A percentile compares a stretch with the other conserved stretches of the same genome.
Conservation (phyloP, 148 eudicot genomes). For the Cornus controversa region DNA sequence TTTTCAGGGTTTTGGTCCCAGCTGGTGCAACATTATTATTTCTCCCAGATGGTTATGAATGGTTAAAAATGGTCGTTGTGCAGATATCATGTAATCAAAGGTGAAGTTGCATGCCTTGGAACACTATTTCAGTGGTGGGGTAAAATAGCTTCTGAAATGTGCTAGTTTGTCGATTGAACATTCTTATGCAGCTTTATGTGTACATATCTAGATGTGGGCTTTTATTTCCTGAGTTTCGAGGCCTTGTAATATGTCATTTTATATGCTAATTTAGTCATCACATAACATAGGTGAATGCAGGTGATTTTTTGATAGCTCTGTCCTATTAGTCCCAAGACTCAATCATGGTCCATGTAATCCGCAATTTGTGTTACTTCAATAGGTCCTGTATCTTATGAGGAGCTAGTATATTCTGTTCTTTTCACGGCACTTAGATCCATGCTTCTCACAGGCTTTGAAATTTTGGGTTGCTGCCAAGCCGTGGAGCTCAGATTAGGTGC, state of each 20-base stretch:
- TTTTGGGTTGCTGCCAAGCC: background rate
- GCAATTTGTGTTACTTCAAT: background rate
- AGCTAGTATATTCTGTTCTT: background rate
- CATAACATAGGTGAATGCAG: background rate
- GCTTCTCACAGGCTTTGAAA: background rate
- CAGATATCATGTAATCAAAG: background rate
- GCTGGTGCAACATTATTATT: background rate
- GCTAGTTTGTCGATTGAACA: constrained; percentile 1
- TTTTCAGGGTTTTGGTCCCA: background rate
- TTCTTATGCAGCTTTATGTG: constrained; percentile 1
- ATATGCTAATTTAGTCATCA: background rate
- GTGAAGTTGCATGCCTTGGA: background rate
- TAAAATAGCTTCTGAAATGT: background rate
- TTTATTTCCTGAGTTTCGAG: background rate
- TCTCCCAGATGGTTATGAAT: background rate
- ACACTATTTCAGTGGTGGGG: background rate
- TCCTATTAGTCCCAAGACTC: background rate
- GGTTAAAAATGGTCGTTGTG: background rate
- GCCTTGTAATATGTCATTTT: constrained; percentile 3
- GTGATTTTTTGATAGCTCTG: background rate
- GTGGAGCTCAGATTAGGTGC: background rate
- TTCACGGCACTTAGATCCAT: background rate
- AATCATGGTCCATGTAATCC: background rate
- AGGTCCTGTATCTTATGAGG: background rate
- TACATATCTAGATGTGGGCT: constrained; percentile 11